Evolutionary conservation across 139 green algal species (phyloP).

Genomic region (Chlamydomonas schloesseri): DNA sequence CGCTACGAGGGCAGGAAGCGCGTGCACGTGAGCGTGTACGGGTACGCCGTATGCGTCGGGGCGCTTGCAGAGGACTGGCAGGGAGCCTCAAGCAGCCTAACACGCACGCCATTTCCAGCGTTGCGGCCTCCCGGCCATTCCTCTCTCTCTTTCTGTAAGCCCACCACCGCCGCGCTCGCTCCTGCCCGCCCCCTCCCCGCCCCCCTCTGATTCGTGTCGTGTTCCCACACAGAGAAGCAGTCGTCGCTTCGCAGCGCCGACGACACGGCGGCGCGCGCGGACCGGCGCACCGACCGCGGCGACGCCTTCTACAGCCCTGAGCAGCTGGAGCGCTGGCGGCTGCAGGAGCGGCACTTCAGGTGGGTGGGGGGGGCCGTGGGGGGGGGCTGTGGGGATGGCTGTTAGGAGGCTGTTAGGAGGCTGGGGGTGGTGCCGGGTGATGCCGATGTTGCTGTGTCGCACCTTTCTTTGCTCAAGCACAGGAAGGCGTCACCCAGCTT

Average conservation of each 20-base stretch:
- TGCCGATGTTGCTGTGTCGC: no score
- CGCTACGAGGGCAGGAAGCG: no score
- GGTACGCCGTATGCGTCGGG: no score
- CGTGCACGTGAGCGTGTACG: no score
- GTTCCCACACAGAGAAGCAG: neutral
- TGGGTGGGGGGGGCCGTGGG: neutral
- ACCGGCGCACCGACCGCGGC: slow-evolving; percentile 34
- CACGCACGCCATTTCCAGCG: no score
- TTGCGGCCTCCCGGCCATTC: no score
- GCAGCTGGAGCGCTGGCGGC: slow-evolving; percentile 14
- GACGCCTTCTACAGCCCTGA: slow-evolving; percentile 20
- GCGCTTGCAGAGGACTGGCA: no score
- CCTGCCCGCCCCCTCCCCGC: neutral
- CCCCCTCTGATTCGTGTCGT: neutral
- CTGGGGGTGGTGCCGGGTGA: neutral
- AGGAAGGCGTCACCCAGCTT: no score
- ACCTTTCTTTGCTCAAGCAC: no score
- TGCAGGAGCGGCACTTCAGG: slow-evolving; percentile 30
- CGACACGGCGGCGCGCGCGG: neutral
- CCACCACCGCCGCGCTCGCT: neutral
- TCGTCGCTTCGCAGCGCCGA: slow-evolving; percentile 4
- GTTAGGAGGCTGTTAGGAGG: neutral
- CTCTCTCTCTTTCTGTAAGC: no score
- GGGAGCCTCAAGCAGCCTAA: no score
- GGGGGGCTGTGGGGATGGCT: neutral